phyloP scores from a whole-genome alignment of 352 stramenopile genomes.

The Pythium sukuiense region DNA sequence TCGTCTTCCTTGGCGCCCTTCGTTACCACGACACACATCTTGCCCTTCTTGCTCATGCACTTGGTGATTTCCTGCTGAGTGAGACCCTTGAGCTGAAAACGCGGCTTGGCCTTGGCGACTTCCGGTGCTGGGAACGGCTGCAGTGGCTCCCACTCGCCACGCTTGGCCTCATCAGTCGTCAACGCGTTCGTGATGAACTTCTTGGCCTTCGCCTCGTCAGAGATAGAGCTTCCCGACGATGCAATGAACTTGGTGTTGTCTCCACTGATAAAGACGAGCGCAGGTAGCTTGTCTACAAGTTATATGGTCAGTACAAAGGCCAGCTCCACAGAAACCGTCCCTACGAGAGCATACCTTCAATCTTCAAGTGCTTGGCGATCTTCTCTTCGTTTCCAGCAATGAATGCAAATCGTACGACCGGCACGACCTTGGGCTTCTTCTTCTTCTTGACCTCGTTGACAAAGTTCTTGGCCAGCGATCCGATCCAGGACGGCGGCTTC shows the following conservation, averaged over 20 bases:
- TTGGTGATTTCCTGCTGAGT: conserved; percentile 35
- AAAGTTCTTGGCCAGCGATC: conserved; percentile 57
- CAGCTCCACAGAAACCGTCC: too few species aligned
- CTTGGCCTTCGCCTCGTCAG: conserved; percentile 47
- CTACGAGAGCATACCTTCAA: conserved; percentile 30
- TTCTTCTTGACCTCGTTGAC: conserved; percentile 49
- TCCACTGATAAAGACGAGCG: conserved; percentile 61
- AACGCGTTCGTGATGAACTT: conserved; percentile 58
- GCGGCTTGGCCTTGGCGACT: conserved; percentile 72
- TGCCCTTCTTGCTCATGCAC: conserved; percentile 50
- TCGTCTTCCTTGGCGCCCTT: conserved; percentile 13
- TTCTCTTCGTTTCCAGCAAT: conserved; percentile 65
- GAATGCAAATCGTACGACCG: conserved; percentile 54
- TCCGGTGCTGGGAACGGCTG: conserved; percentile 67
- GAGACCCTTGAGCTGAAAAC: conserved; percentile 44
- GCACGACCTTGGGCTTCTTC: conserved; percentile 50
- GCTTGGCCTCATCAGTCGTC: conserved; percentile 28
- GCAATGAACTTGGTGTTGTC: conserved; percentile 47
- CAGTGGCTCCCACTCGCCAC: conserved; percentile 37
- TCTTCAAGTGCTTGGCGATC: conserved; percentile 63
- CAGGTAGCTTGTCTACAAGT: conserved; percentile 46
- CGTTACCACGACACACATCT: conserved; percentile 76
- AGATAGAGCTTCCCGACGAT: conserved; percentile 29
- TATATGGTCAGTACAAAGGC: too few species aligned
- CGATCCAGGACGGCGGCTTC: conserved; percentile 57